Evolutionary conservation across 345 rosid genomes (phyloP).

Genomic region (Arabidopsis suecica): DNA sequence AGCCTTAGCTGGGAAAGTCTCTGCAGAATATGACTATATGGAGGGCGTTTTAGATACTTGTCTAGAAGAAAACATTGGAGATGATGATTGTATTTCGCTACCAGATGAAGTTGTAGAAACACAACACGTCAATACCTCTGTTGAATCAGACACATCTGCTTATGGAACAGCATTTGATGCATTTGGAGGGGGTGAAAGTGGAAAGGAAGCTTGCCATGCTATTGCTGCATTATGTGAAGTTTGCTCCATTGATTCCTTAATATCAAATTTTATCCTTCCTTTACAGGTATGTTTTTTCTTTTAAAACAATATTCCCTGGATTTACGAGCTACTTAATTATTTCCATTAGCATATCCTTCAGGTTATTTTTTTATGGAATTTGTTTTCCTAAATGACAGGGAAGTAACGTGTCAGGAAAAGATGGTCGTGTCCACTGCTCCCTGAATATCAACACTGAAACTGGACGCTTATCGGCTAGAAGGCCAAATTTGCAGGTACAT

Average conservation of each 20-base stretch:
- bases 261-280: constrained; percentile 95
- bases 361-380: not conserved
- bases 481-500: constrained; percentile 92
- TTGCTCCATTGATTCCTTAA: constrained; percentile 88
- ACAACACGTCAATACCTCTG: constrained; percentile 31
- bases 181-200: constrained; percentile 60
- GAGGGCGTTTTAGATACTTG: constrained; percentile 47
- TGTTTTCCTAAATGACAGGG: constrained; percentile 55
- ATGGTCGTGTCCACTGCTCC: constrained; percentile 92
- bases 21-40: constrained; percentile 60
- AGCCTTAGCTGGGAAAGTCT: constrained; percentile 76
- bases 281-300: constrained; percentile 67
- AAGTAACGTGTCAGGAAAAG: constrained; percentile 75
- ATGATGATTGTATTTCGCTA: constrained; percentile 31
- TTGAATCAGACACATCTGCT: constrained; percentile 56
- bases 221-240: constrained; percentile 90
- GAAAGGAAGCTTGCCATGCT: constrained; percentile 90
- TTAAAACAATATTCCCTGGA: constrained; percentile 2
- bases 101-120: constrained; percentile 40
- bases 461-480: constrained; percentile 95
- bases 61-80: constrained; percentile 46
- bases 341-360: constrained; percentile 2
- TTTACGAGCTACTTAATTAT: constrained; percentile 6
- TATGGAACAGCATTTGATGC: constrained; percentile 59
- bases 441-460: constrained; percentile 97